Evolutionary conservation across 2,329 filamentous ascomycete genomes (phyloP), one percentile per base, ranked within the genome.

Genomic region (Byssochlamys sp.): DNA sequence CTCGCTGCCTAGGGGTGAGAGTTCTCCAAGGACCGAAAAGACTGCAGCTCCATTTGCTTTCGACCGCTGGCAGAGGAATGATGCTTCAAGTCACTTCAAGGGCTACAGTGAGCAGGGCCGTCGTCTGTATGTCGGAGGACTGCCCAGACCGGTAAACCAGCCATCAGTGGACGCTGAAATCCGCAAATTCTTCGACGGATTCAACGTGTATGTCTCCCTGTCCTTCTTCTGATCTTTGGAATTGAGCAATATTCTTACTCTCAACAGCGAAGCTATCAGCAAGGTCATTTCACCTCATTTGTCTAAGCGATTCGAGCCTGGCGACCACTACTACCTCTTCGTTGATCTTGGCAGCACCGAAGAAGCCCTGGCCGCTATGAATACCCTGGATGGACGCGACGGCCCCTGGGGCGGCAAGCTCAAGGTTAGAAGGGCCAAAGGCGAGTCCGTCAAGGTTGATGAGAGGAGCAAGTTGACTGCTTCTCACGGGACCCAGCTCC

Each of bases 241-340:
- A 6, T 12, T 19, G 11, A 31, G n/a, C 31, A 54, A 39, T 50
- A 24, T 11, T 53, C 57, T 61, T 28, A 58, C 52, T 26, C 56
- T 28, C n/a, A 29, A 55, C 54, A 75, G 73, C 60, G 71, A 75
- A 63, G 75, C 74, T 55, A 72, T 80, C 57, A 79, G 74, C 67
- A 80, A 80, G 66, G 66, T 79, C 51, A 86, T 81, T 75, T 85
- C 78, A 52, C 83, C 79, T 60, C 84, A 77, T 67, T 83, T 74
- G 65, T 82, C 71, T 65, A 85, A 78, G 58, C 75, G 73, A 27
- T 69, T 74, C n/a, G 74, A 76, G 48, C 73, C 77, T 0, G 82
- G 81, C 29, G 79, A 82, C 61, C 78, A 84, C 65, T 81, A 86
- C 70, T 87, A 84, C 69, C 82, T 83, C 63, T 87, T 87, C 59